Evolutionary conservation across 257 asterid genomes (phyloP).

Genomic region (Rehmannia glutinosa): DNA sequence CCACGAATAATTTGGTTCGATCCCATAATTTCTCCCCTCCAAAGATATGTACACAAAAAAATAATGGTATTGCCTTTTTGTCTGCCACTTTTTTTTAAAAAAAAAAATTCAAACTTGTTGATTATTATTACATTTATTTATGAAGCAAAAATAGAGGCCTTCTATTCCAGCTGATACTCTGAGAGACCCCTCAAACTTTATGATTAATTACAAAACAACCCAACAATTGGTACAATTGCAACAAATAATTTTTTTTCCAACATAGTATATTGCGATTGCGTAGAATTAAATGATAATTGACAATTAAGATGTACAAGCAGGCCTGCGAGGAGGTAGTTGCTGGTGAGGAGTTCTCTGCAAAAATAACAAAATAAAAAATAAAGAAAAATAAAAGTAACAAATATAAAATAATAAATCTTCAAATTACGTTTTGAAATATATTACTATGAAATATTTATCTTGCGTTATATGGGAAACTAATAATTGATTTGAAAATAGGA

Average conservation of each 20-base stretch:
- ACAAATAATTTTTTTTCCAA: neutral
- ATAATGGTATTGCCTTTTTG: too few relatives aligned
- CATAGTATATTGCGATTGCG: neutral
- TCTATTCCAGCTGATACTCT: neutral
- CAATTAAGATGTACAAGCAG: constrained; percentile 57
- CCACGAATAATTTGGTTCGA: too few relatives aligned
- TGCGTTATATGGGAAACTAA: too few relatives aligned
- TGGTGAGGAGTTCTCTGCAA: constrained; percentile 84
- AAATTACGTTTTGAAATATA: too few relatives aligned
- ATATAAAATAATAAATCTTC: neutral
- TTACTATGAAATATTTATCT: too few relatives aligned
- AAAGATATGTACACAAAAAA: too few relatives aligned
- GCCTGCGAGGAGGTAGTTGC: constrained; percentile 83
- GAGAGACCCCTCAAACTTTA: neutral
- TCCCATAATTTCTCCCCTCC: too few relatives aligned
- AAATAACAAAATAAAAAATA: neutral
- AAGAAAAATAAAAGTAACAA: neutral
- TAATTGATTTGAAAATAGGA: too few relatives aligned
- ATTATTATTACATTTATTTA: neutral
- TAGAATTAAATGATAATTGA: neutral
- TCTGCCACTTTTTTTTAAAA: too few relatives aligned
- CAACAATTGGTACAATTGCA: constrained; percentile 5
- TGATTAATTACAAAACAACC: constrained; percentile 13
- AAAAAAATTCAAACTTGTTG: neutral
- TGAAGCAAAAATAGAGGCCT: neutral